A percentile compares a stretch with the other conserved stretches of the same genome.
Conservation (phyloP, 1,284 basidiomycete species). For the Cutaneotrichosporon cavernicola region DNA sequence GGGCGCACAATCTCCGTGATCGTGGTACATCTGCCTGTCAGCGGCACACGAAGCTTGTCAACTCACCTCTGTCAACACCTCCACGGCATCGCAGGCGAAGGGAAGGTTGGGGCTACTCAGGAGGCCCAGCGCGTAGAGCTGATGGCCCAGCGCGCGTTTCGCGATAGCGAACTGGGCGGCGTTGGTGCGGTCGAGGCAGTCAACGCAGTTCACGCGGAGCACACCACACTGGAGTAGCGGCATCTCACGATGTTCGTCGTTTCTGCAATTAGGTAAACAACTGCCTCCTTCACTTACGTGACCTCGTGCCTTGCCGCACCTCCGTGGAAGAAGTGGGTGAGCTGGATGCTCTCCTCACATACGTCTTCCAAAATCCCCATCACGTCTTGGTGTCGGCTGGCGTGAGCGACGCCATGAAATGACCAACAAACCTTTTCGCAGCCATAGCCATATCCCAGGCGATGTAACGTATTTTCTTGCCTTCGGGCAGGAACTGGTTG, state of each 20-base stretch:
- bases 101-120: conserved; percentile 75
- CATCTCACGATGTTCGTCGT: conserved; percentile 61
- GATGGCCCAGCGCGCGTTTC: conserved; percentile 91
- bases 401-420: not conserved
- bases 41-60: not conserved
- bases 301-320: conserved; percentile 48
- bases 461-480: conserved; percentile 84
- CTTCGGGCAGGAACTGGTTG: conserved; percentile 88
- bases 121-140: conserved; percentile 90
- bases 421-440: conserved; percentile 60
- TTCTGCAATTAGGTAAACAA: conserved; percentile 20
- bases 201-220: conserved; percentile 87
- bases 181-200: conserved; percentile 96
- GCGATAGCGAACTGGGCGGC: conserved; percentile 98
- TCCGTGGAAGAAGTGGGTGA: conserved; percentile 89
- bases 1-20: conserved; percentile 82
- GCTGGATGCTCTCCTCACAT: conserved; percentile 87
- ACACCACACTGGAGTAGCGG: conserved; percentile 89
- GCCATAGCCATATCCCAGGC: conserved; percentile 96
- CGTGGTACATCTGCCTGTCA: conserved; percentile 78
- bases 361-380: conserved; percentile 94
- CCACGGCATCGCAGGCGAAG: conserved; percentile 93
- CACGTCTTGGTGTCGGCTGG: conserved; percentile 88
- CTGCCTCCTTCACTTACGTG: conserved; percentile 24
- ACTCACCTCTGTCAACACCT: conserved; percentile 81